A percentile compares a stretch with the other conserved stretches of the same genome.
Evolutionary conservation across 208 protist genomes (phyloP).

Genomic region (Endotrypanum monterogeii): DNA sequence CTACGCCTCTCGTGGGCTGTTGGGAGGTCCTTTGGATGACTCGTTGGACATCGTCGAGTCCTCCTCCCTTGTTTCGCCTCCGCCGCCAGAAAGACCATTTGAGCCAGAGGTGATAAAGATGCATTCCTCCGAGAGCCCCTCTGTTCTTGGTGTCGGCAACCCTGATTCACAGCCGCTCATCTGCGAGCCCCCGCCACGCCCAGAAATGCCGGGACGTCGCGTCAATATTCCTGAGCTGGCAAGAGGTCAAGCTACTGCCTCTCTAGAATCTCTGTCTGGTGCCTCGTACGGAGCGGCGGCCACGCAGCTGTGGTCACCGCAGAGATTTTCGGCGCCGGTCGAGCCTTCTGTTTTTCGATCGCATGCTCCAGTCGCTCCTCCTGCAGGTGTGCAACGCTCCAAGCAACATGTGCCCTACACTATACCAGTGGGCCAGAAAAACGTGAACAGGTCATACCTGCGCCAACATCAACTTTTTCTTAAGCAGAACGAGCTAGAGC

Average conservation of each 20-base stretch:
- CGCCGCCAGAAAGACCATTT: background rate
- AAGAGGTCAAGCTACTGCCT: background rate
- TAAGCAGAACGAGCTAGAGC: constrained; percentile 26
- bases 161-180: constrained; percentile 44
- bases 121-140: constrained; percentile 6
- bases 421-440: background rate
- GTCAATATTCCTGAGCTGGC: background rate
- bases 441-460: constrained; percentile 3
- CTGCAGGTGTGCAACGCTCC: background rate
- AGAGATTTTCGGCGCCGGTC: constrained; percentile 15
- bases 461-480: constrained; percentile 27
- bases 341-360: background rate
- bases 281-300: background rate
- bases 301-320: constrained; percentile 1
- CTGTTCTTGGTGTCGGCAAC: constrained; percentile 25
- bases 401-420: constrained; percentile 1
- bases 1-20: background rate
- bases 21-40: constrained; percentile 1
- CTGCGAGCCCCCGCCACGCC: constrained; percentile 21
- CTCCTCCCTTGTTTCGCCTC: background rate
- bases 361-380: background rate
- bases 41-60: constrained; percentile 21
- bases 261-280: background rate
- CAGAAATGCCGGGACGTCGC: background rate
- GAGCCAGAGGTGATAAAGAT: background rate